Percentiles rank a stretch among this genome's conserved stretches.
Evolutionary conservation across 148 eudicot genomes (phyloP).

Genomic region (Hydrangea macrophylla): DNA sequence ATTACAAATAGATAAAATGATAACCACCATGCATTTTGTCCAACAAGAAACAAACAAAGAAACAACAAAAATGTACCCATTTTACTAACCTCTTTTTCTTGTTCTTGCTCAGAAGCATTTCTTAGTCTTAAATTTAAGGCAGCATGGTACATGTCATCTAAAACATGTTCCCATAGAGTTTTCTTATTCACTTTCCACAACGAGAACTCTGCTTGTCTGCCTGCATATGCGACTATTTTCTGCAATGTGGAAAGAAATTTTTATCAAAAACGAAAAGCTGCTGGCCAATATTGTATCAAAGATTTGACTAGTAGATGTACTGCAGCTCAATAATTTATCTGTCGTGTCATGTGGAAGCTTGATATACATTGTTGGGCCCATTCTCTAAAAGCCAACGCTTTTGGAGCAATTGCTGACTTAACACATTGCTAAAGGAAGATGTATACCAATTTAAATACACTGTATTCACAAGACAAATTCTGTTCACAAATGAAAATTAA

Average conservation of each 20-base stretch:
- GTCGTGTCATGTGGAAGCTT: too few species aligned
- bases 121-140: constrained; percentile 73
- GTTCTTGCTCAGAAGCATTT: constrained; percentile 50
- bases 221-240: constrained; percentile 44
- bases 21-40: too few species aligned
- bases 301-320: too few species aligned
- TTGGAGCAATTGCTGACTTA: too few species aligned
- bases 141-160: constrained; percentile 90
- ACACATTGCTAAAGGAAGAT: not conserved
- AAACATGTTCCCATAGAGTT: constrained; percentile 50
- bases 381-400: too few species aligned
- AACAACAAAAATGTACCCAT: not conserved
- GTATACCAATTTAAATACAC: not conserved
- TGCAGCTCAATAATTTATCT: too few species aligned
- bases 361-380: too few species aligned
- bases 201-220: constrained; percentile 33
- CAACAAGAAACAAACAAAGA: not conserved
- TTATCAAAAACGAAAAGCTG: constrained; percentile 2
- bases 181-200: constrained; percentile 58
- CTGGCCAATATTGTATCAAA: not conserved
- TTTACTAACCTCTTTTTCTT: constrained; percentile 59
- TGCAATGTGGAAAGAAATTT: constrained; percentile 26
- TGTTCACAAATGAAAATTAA: too few species aligned
- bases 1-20: too few species aligned
- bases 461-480: too few species aligned